Base-by-base conservation (phyloP, 1,284 basidiomycete genomes). In the Naganishia liquefaciens region DNA sequence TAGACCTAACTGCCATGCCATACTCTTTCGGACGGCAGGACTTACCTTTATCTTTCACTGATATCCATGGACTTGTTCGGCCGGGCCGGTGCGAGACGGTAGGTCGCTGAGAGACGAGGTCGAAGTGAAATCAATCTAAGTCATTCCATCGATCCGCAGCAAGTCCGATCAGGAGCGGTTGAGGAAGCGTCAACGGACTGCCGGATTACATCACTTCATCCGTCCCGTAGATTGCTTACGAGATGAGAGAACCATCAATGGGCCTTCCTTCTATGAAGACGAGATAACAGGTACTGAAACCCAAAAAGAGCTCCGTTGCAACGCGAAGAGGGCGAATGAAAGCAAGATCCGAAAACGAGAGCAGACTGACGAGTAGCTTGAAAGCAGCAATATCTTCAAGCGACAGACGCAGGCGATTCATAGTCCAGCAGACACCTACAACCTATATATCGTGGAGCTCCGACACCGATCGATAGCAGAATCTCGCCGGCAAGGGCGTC, bases 171-270 rank as follows among this genome's bases (percentile, higher is more conserved):
- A 44, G 37, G 52, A 40, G 52, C 15, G 39, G 42, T 44, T 25
- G 54, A 42, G 10, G 37, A 40, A 17, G 19, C 46, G 55, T 60
- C 37, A 60, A 60, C 55, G 55, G 55, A 49, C 28, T n/a, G 40
- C 55, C 55, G 55, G 21, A n/a, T 3, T 10, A 40, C 27, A 27
- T 23, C 33, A 47, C 9, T 2, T 3, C 13, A 10, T 60, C 55
- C 55, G 46, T 39, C 23, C 37, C 55, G 51, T n/a, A 37, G 7
- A 25, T 37, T 46, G 55, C 55, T 60, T 50, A 60, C 55, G 46
- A 21, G 40, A 58, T 1, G 28, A 19, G 33, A 21, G 28, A 11
- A 17, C 30, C 30, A 5, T 17, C 9, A 33, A 37, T 13, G 6
- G 33, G 33, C 13, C 33, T 13, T 13, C 33, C 33, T 37, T 37